Percentiles rank a stretch among this genome's conserved stretches.
phyloP scores from a whole-genome alignment of 352 stramenopile species.

The Pythium guiyangense region DNA sequence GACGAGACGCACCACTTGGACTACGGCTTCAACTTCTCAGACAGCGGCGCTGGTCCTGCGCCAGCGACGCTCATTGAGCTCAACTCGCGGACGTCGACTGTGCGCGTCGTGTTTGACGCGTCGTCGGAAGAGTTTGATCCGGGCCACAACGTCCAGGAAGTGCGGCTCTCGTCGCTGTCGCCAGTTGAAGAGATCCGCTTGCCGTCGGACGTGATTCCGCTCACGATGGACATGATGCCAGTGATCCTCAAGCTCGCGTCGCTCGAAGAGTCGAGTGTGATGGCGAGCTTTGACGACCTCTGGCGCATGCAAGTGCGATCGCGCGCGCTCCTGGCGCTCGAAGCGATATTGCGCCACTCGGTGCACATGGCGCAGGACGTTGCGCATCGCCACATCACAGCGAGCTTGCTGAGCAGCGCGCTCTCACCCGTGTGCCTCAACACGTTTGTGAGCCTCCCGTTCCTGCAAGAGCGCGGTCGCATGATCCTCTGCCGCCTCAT shows the following conservation, averaged over 20 bases:
- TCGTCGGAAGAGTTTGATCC: slow-evolving; percentile 68
- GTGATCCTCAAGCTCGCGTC: slow-evolving; percentile 80
- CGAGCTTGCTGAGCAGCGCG: slow-evolving; percentile 51
- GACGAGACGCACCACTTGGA: slow-evolving; percentile 31
- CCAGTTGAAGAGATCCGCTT: slow-evolving; percentile 77
- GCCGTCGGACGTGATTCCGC: slow-evolving; percentile 31
- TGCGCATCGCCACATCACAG: slow-evolving; percentile 32
- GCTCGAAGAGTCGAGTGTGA: slow-evolving; percentile 59
- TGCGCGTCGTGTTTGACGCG: slow-evolving; percentile 75
- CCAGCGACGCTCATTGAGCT: slow-evolving; percentile 77
- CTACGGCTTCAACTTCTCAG: slow-evolving; percentile 48
- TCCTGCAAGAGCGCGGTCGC: slow-evolving; percentile 74
- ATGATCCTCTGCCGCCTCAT: slow-evolving; percentile 86
- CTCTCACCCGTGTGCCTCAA: slow-evolving; percentile 57
- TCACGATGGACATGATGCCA: slow-evolving; percentile 77
- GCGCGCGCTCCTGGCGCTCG: slow-evolving; percentile 67
- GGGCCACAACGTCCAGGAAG: slow-evolving; percentile 81
- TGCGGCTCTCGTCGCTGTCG: slow-evolving; percentile 56
- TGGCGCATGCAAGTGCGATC: slow-evolving; percentile 85
- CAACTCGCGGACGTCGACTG: slow-evolving; percentile 49
- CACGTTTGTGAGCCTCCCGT: slow-evolving; percentile 68
- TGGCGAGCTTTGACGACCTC: slow-evolving; percentile 69
- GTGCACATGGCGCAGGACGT: slow-evolving; percentile 33
- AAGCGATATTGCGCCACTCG: slow-evolving; percentile 67
- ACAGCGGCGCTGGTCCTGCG: slow-evolving; percentile 27